phyloP scores from a whole-genome alignment of 164 flowering plant species.

The Dillenia suffruticosa region DNA sequence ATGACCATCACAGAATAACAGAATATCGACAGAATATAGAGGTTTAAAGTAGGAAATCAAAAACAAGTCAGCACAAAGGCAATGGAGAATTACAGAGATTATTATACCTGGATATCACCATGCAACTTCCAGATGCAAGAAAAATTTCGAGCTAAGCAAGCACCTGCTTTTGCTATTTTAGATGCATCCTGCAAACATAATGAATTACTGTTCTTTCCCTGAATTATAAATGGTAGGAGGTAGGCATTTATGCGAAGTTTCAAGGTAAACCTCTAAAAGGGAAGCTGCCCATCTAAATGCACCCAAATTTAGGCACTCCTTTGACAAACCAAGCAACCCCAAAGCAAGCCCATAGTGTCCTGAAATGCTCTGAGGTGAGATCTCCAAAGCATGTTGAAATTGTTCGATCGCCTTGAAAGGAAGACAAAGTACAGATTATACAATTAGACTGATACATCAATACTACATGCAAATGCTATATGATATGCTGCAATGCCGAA shows the following conservation, averaged over 20 bases:
- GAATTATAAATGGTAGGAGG: too few species aligned
- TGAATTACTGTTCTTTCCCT: too few species aligned
- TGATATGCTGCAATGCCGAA: too few species aligned
- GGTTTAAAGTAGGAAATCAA: too few species aligned
- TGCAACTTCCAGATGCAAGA: conserved; percentile 61
- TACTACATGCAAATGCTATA: too few species aligned
- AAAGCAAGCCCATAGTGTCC: conserved; percentile 88
- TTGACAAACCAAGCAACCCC: conserved; percentile 72
- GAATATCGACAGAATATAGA: neutral
- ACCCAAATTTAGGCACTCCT: conserved; percentile 66
- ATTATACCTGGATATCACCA: conserved; percentile 63
- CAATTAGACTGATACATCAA: too few species aligned
- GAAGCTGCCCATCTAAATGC: conserved; percentile 87
- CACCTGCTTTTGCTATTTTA: conserved; percentile 24
- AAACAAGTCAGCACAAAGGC: too few species aligned
- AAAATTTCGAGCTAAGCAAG: conserved; percentile 33
- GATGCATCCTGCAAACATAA: conserved; percentile 49
- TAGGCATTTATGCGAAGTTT: too few species aligned
- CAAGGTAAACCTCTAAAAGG: conserved; percentile 56
- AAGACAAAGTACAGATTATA: conserved; percentile 2
- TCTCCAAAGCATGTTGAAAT: conserved; percentile 61
- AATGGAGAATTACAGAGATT: neutral
- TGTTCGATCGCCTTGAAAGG: conserved; percentile 70
- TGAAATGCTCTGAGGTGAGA: conserved; percentile 61
- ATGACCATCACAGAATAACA: conserved; percentile 1